Base-by-base conservation (phyloP, 345 rosid genomes). In the Jatropha curcas region DNA sequence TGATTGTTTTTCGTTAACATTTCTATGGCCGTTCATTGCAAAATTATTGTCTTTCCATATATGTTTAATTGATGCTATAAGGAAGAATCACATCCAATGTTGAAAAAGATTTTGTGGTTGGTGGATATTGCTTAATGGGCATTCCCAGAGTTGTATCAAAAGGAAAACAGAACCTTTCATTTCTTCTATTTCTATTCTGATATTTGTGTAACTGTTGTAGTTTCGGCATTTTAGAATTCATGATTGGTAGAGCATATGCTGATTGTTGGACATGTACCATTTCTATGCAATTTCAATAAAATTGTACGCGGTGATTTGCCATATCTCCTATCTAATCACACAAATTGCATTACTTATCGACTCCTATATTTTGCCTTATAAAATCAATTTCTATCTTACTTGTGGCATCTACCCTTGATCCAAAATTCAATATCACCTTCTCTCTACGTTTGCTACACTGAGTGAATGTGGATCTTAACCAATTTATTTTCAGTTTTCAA, bases 151-250 rank as follows among this genome's bases (percentile, higher is more conserved):
- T 74, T 73, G 82, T 83, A 60, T 80, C 76, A 60, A 64, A 82
- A 72, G 67, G 25, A 69, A 25, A 63, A 75, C 74, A 46, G 68
- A 83, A 45, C 71, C 74, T 57, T 72, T 62, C 56, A 61, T 77
- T 41, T 56, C 17, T 37, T 8, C 61, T 74, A 63, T 68, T 67
- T 61, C 70, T 66, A 34, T 53, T 57, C 72, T 74, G 48, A 81
- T 76, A 68, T 76, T n/a, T n/a, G 52, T 75, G 82, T 83, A 84
- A 83, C 84, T 83, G 85, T 72, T 82, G 79, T 83, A 83, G 86
- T 75, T 80, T 80, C 71, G 60, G 77, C 68, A 33, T 50, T 78
- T 79, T 84, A 81, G 86, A 77, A 77, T 81, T 84, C 76, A 69
- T 75, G 72, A 78, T 71, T 77, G 77, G 48, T 81, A 84, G 82